These are phyloP conservation scores for Amanita pallidorosea DNA, from an alignment of 768 basidiomycete species.

Conservation along the genomic window DNA sequence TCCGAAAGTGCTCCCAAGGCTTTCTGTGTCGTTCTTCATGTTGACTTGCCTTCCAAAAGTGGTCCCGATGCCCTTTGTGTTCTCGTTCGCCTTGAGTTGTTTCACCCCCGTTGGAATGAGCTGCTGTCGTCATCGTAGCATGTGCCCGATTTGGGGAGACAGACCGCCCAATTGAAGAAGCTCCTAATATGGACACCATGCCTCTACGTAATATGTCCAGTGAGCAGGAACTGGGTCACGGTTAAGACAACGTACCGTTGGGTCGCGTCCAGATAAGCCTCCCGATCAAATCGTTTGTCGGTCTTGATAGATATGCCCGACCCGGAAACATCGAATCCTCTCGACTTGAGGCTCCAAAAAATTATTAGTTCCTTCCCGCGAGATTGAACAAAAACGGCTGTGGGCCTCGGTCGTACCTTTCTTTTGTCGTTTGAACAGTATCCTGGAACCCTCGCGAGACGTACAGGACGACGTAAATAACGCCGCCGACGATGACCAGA, in stretches of 20 bases:
- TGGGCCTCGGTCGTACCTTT: conserved; percentile 39
- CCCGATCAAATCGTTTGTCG: conserved; percentile 42
- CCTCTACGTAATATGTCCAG: neutral
- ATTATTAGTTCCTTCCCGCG: too few species aligned
- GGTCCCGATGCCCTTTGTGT: neutral
- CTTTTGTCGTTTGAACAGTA: conserved; percentile 38
- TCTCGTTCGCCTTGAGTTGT: neutral
- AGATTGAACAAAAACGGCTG: neutral
- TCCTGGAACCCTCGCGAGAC: conserved; percentile 27
- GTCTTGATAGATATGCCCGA: conserved; percentile 61
- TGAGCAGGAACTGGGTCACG: neutral
- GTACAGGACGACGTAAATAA: conserved; percentile 31
- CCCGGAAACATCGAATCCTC: conserved; percentile 47
- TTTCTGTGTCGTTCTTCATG: neutral
- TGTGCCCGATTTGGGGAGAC: neutral
- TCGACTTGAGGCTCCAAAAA: conserved; percentile 36
- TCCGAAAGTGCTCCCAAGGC: neutral
- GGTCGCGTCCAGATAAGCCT: conserved; percentile 63
- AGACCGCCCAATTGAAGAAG: neutral
- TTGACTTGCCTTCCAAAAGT: neutral
- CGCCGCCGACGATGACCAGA: conserved; percentile 31
- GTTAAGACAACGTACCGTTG: conserved; percentile 35
- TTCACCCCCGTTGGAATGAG: neutral
- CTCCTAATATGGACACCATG: neutral
- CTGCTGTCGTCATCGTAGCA: neutral